Evolutionary conservation across 148 eudicot species (phyloP).

Genomic region (Amaranthus cruentus): DNA sequence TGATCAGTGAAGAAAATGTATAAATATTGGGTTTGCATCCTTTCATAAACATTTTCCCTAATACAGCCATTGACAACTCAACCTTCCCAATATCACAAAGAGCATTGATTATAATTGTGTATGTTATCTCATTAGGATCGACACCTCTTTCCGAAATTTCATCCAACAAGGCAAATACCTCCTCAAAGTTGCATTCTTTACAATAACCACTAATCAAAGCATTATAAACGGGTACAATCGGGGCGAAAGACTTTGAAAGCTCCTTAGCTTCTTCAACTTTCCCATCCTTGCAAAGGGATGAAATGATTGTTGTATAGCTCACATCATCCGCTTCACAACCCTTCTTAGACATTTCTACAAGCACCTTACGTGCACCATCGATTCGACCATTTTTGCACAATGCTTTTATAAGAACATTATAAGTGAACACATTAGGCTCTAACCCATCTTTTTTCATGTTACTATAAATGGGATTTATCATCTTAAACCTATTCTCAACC

Average conservation of each 20-base stretch:
- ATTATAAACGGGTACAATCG: conserved; percentile 62
- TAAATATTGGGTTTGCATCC: conserved; percentile 62
- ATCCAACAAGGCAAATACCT: conserved; percentile 50
- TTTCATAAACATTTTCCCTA: conserved; percentile 58
- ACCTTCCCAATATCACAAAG: conserved; percentile 51
- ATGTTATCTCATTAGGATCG: conserved; percentile 61
- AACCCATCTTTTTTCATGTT: conserved; percentile 83
- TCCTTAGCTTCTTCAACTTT: conserved; percentile 63
- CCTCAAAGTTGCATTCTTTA: conserved; percentile 36
- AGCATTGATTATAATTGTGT: conserved; percentile 52
- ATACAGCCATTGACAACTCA: conserved; percentile 45
- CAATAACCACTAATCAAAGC: conserved; percentile 71
- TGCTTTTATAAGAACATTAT: conserved; percentile 81
- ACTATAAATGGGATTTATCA: conserved; percentile 59
- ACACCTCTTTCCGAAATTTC: conserved; percentile 50
- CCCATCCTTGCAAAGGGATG: conserved; percentile 61
- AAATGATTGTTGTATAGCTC: conserved; percentile 71
- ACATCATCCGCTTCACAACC: conserved; percentile 73
- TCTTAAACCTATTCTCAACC: conserved; percentile 58
- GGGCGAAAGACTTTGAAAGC: conserved; percentile 44
- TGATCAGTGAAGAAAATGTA: conserved; percentile 58
- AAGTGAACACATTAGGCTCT: conserved; percentile 78
- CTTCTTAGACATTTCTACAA: conserved; percentile 73
- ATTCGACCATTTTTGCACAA: conserved; percentile 70
- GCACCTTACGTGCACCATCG: conserved; percentile 67